Evolutionary conservation across 202 grass and related monocot species (phyloP), one percentile per base, ranked within the genome.

Genomic region (Dendrocalamus latiflorus): DNA sequence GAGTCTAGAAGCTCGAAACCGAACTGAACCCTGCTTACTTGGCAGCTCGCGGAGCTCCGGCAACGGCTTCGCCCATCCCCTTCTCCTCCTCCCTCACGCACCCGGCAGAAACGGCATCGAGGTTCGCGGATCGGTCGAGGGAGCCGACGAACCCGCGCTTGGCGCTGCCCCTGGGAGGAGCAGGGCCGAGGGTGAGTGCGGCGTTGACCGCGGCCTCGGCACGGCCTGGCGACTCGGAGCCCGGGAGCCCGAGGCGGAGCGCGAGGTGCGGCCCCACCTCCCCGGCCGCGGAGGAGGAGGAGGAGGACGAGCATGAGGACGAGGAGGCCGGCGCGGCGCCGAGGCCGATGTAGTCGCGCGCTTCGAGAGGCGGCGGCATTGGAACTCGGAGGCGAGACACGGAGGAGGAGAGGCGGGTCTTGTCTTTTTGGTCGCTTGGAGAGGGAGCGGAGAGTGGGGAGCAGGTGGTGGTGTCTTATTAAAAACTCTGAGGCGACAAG

Each of bases 191-290:
- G 4, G 93, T 93, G 74, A 93, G 87, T 49, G 84, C 92, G 16
- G 86, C 75, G 77, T 90, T 89, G 50, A 83, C 70, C n/a, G 62
- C 61, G 16, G 71, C 22, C n/a, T 50, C 48, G 4, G 64, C 78
- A 76, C 68, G 74, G 25, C 57, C 84, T 0, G 86, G 83, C 26
- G 88, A 85, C 30, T 75, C 67, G 10, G 90, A 95, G 18, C 95
- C 95, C 1, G 93, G 96, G 26, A 98, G 89, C 16, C 93, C 96
- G 37, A 98, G 91, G 15, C 89, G 82, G 33, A 98, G 96, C 77
- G 92, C 93, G 69, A 94, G 92, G 81, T 95, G 89, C 64, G 87
- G 87, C n/a, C 80, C 87, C 10, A 70, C 77, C 48, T 87, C 76
- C 10, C 55, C 62, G 5, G 11, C 50, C 51, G 77, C 66, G 9